Base-by-base conservation (phyloP, 768 basidiomycete species). In the Boletus huronensis region DNA sequence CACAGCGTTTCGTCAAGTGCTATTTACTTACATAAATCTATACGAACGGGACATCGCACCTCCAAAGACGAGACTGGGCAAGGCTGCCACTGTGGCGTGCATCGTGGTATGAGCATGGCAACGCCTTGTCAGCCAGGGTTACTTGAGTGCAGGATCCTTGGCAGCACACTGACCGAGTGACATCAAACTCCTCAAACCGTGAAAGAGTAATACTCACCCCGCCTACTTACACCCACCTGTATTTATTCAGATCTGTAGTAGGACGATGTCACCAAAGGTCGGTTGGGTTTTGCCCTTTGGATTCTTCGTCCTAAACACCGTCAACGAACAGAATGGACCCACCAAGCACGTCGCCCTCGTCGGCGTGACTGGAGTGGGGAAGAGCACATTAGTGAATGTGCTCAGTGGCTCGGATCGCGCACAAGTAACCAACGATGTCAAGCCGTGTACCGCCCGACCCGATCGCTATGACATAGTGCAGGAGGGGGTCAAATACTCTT, bases 361-460 rank as follows among this genome's bases (percentile, higher is more conserved):
- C 28, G 58, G 62, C 28, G 8, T 34, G 14, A 58, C 59, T 2
- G 58, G 61, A 5, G 58, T 34, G 16, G 54, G 62, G 45, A 59
- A 62, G 58, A 55, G 57, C 36, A 63, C 61, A 5, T 28, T 57
- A 14, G 54, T 60, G 19, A 63, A 64, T 19, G 28, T 64, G 38
- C 54, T 64, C 39, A 23, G 9, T 6, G 52, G 36, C 21, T 40
- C 40, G 16, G 3, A 14, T 26, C 3, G 9, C 6, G 59, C 59
- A 19, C 28, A 16, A 36, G 51, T 41, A 8, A 54, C 16, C 50
- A 61, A 55, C 42, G 36, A 63, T 16, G 58, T 1, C 36, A 3
- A 1, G 5, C 55, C 53, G 7, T 57, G 55, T 34, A 61, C 59
- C 11, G 4, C 4, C 21, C 23, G 16, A 38, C 19, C 49, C 8